Conservation (phyloP, 768 basidiomycete species). For the Pisolithus marmoratus region DNA sequence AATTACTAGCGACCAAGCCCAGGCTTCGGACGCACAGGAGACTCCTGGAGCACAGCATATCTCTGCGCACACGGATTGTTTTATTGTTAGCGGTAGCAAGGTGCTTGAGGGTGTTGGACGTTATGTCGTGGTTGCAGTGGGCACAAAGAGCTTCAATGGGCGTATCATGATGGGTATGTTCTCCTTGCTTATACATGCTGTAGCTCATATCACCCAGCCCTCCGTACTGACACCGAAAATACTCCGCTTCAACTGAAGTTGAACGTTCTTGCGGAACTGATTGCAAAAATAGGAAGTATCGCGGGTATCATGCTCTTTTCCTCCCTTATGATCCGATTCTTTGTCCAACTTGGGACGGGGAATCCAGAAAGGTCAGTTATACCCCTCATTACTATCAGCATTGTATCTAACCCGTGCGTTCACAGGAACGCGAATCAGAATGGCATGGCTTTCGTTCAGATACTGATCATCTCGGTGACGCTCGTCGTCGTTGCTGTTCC, state of each 20-base stretch:
- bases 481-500: conserved; percentile 85
- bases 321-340: conserved; percentile 90
- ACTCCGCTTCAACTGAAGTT: conserved; percentile 94
- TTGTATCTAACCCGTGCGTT: conserved; percentile 7
- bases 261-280: conserved; percentile 89
- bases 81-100: conserved; percentile 86
- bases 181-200: background rate
- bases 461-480: conserved; percentile 92
- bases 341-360: conserved; percentile 72
- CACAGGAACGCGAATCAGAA: conserved; percentile 68
- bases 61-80: conserved; percentile 75
- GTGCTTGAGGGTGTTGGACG: conserved; percentile 91
- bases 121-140: conserved; percentile 91
- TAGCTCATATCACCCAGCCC: conserved; percentile 41
- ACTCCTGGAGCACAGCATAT: conserved; percentile 11
- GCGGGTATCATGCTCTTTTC: conserved; percentile 80
- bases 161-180: conserved; percentile 92
- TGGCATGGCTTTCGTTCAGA: conserved; percentile 86
- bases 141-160: conserved; percentile 90
- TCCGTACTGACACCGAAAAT: conserved; percentile 79
- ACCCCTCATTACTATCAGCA: background rate
- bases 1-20: conserved; percentile 16
- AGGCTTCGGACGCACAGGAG: conserved; percentile 18
- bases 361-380: conserved; percentile 48
- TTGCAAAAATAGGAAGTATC: conserved; percentile 82